phyloP scores from a whole-genome alignment of 352 stramenopile species.

The Phytophthora litchii region DNA sequence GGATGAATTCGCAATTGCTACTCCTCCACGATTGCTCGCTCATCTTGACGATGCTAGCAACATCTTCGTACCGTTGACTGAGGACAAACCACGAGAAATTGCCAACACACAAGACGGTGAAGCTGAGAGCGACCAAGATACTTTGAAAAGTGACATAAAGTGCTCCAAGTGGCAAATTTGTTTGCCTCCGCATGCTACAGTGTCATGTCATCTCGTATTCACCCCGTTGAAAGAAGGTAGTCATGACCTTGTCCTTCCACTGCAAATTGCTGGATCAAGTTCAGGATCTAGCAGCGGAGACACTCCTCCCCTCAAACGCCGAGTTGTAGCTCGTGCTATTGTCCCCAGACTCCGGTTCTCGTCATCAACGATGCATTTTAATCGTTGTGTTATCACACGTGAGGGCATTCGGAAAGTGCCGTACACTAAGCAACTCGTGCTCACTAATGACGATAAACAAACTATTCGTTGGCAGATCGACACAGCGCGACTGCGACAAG shows the following conservation, averaged over 20 bases:
- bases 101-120: constrained; percentile 9
- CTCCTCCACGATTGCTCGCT: constrained; percentile 53
- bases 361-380: constrained; percentile 78
- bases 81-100: constrained; percentile 11
- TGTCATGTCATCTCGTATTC: constrained; percentile 82
- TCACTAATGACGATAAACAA: constrained; percentile 75
- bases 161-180: constrained; percentile 77
- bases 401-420: constrained; percentile 88
- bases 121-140: neutral
- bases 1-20: constrained; percentile 71
- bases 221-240: constrained; percentile 46
- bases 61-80: constrained; percentile 71
- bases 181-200: constrained; percentile 66
- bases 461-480: constrained; percentile 86
- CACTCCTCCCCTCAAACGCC: constrained; percentile 43
- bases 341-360: constrained; percentile 76
- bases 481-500: constrained; percentile 34
- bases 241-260: constrained; percentile 71
- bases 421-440: constrained; percentile 79
- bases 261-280: constrained; percentile 63
- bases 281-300: constrained; percentile 10
- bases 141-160: constrained; percentile 17
- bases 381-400: constrained; percentile 82
- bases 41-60: constrained; percentile 80
- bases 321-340: constrained; percentile 59